Conservation (phyloP, 495 filamentous ascomycete species). For the Hypoxylon subgilvum region DNA sequence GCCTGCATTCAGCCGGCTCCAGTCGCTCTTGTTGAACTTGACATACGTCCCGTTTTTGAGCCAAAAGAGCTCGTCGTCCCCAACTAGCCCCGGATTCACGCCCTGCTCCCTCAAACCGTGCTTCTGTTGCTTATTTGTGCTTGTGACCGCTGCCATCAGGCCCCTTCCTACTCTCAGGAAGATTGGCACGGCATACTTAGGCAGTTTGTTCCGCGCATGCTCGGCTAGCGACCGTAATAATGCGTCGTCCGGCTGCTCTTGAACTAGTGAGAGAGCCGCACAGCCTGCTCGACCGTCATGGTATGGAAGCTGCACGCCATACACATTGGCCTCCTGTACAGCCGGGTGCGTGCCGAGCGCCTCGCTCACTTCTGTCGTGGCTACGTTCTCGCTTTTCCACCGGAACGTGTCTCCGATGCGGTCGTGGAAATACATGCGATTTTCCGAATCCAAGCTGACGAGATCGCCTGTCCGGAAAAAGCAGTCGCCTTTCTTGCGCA, state of each 20-base stretch:
- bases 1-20: slow-evolving; percentile 69
- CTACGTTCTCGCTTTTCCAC: slow-evolving; percentile 95
- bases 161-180: slow-evolving; percentile 72
- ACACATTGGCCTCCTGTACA: slow-evolving; percentile 83
- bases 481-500: slow-evolving; percentile 79
- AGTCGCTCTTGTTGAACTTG: slow-evolving; percentile 68
- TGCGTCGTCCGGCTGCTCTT: slow-evolving; percentile 50
- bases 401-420: slow-evolving; percentile 93
- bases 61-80: slow-evolving; percentile 68
- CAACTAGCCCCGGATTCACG: slow-evolving; percentile 67
- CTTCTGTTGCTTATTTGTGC: slow-evolving; percentile 90
- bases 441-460: slow-evolving; percentile 71
- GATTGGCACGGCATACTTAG: slow-evolving; percentile 76
- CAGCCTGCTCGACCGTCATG: slow-evolving; percentile 91
- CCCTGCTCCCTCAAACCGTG: slow-evolving; percentile 71
- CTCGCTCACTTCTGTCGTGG: slow-evolving; percentile 81
- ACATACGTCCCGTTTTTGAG: slow-evolving; percentile 70
- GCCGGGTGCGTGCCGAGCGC: slow-evolving; percentile 70
- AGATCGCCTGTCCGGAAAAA: slow-evolving; percentile 90
- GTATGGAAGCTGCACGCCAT: slow-evolving; percentile 79
- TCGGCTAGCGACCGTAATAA: slow-evolving; percentile 64
- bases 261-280: slow-evolving; percentile 66
- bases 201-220: slow-evolving; percentile 63
- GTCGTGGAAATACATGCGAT: slow-evolving; percentile 83
- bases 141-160: slow-evolving; percentile 65